Evolutionary conservation across 1,284 basidiomycete species (phyloP).

Genomic region (Leucoagaricus sp.): DNA sequence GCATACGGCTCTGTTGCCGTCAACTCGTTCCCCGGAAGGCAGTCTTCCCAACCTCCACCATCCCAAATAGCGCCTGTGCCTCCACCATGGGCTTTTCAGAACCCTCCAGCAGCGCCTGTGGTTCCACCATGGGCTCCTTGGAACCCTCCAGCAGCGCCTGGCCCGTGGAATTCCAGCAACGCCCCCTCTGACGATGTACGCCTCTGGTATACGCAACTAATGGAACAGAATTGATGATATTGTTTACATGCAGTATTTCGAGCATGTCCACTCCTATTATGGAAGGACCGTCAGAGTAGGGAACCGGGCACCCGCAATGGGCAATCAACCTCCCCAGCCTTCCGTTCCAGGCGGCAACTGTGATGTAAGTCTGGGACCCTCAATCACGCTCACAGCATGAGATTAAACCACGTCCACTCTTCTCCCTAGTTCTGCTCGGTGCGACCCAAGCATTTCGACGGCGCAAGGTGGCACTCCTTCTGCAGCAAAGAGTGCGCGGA

Average conservation of each 20-base stretch:
- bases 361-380: constrained; percentile 30
- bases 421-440: constrained; percentile 44
- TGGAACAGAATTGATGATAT: not conserved
- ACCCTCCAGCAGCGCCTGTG: constrained; percentile 20
- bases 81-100: constrained; percentile 23
- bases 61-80: constrained; percentile 26
- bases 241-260: not conserved
- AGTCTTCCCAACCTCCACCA: constrained; percentile 11
- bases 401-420: not conserved
- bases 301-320: constrained; percentile 17
- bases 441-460: constrained; percentile 55
- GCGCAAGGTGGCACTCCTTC: constrained; percentile 51
- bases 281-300: constrained; percentile 38
- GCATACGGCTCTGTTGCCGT: constrained; percentile 39
- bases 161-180: constrained; percentile 13
- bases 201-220: not conserved
- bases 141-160: constrained; percentile 16
- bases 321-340: constrained; percentile 6
- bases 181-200: constrained; percentile 42
- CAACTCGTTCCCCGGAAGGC: constrained; percentile 16
- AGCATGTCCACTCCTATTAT: constrained; percentile 45
- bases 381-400: no score
- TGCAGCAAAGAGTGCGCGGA: constrained; percentile 61
- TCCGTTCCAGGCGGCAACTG: constrained; percentile 31
- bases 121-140: constrained; percentile 1